These are phyloP conservation scores for Paraphoma chrysanthemicola DNA, from an alignment of 2,329 filamentous ascomycete genomes.

Conservation along the genomic window DNA sequence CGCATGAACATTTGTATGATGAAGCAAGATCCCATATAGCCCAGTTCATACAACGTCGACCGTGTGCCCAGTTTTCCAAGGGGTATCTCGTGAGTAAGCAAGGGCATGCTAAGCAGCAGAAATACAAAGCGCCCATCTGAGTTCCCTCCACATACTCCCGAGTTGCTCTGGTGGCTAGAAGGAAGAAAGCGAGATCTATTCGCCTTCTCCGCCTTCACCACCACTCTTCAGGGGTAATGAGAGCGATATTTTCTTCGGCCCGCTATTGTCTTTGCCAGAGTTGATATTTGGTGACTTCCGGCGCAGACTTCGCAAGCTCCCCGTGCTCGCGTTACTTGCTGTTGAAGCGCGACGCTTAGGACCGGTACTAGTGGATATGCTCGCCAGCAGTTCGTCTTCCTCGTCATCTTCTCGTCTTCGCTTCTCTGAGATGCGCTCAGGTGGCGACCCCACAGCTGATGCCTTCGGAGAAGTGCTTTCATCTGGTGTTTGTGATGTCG, in stretches of 20 bases:
- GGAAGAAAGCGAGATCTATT: constrained; percentile 21
- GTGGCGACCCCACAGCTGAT: constrained; percentile 46
- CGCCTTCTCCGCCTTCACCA: constrained; percentile 38
- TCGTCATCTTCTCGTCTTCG: constrained; percentile 91
- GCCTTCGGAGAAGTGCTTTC: constrained; percentile 32
- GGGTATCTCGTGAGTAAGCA: constrained; percentile 45
- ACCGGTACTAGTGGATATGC: constrained; percentile 65
- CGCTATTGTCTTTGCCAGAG: constrained; percentile 51
- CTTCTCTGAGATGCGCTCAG: constrained; percentile 85
- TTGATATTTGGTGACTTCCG: constrained; percentile 53
- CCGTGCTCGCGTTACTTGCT: constrained; percentile 42
- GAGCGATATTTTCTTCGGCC: constrained; percentile 51
- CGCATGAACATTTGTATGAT: constrained; percentile 24
- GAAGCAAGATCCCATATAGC: constrained; percentile 25
- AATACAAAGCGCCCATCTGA: constrained; percentile 21
- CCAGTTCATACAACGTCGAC: constrained; percentile 44
- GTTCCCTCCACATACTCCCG: constrained; percentile 14
- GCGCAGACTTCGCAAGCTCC: constrained; percentile 46
- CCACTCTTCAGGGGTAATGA: constrained; percentile 49
- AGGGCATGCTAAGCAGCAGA: constrained; percentile 29
- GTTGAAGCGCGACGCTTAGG: constrained; percentile 54
- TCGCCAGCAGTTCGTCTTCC: constrained; percentile 82
- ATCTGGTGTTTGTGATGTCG: constrained; percentile 33
- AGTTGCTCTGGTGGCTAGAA: constrained; percentile 2
- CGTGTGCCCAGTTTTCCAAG: constrained; percentile 33